Percentiles rank a stretch among this genome's conserved stretches.
phyloP scores from a whole-genome alignment of 345 rosid species.

The Crucihimalaya himalaica region DNA sequence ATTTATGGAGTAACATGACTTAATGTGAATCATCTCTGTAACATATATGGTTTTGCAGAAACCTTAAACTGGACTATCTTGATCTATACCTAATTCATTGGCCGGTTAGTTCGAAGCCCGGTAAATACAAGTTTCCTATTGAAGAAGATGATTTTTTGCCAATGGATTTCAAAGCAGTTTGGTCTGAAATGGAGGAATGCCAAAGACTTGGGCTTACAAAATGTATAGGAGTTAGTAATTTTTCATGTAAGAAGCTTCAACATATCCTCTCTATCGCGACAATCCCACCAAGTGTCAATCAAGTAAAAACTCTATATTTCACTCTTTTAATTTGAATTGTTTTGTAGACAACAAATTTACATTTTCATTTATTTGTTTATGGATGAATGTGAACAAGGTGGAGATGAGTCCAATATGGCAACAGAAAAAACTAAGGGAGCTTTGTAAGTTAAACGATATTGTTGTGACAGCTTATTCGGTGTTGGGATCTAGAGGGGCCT shows the following conservation, averaged over 20 bases:
- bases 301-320: conserved; percentile 45
- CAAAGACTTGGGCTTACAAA: conserved; percentile 65
- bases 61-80: conserved; percentile 64
- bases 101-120: conserved; percentile 78
- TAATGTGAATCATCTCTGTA: background rate
- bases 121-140: conserved; percentile 63
- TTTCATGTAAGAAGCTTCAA: conserved; percentile 68
- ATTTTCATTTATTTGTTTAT: background rate
- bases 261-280: conserved; percentile 61
- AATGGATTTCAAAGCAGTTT: conserved; percentile 63
- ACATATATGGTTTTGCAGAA: conserved; percentile 43
- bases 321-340: background rate
- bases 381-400: conserved; percentile 52
- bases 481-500: conserved; percentile 62
- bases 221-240: conserved; percentile 82
- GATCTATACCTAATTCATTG: conserved; percentile 81
- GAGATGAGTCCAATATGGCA: conserved; percentile 89
- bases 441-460: conserved; percentile 58
- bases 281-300: conserved; percentile 77
- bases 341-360: background rate
- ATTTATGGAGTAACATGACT: background rate
- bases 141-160: conserved; percentile 62
- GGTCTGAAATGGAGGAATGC: conserved; percentile 84
- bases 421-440: conserved; percentile 63
- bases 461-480: conserved; percentile 62